Base-by-base conservation (phyloP, 495 filamentous ascomycete species). In the Penicillium samsonianum region DNA sequence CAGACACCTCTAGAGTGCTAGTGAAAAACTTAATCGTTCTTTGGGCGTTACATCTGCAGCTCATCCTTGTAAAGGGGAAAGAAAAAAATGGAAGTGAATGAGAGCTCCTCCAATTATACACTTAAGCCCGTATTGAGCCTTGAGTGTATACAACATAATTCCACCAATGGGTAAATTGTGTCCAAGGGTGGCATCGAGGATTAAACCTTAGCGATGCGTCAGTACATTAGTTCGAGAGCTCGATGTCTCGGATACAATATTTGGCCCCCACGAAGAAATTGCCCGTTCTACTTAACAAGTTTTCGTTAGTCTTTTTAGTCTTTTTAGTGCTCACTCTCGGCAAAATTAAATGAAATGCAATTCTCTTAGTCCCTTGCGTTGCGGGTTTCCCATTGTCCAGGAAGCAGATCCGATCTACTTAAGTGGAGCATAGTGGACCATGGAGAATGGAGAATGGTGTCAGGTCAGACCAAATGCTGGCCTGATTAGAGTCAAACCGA, bases 361-460 rank as follows among this genome's bases (percentile, higher is more conserved):
- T 51, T 19, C 49, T 23, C 22, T 2, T 5, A 23, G 33, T 51
- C 49, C 49, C 33, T n/a, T 41, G 22, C 20, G 4, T 30, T 17
- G 20, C 19, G 2, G 20, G 33, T 2, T 49, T 50, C 47, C 7
- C 22, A 44, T 49, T 49, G 49, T 23, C 16, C 48, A 50, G 20
- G 5, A 37, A 51, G 12, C 35, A 17, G 49, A 41, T 40, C 49
- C 35, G 49, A 40, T 51, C 22, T 37, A 14, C 37, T 38, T 38
- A 16, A 31, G 50, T 43, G 50, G 50, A 43, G 23, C 37, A 41
- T 14, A 19, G 50, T 53, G 38, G 50, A 25, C 25, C 37, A 28
- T 5, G 23, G 38, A 10, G 5, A 19, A 23, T 37, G 47, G 31
- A 19, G 19, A 20, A 53, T 53, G 23, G 38, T 22, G 38, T 6